Percentiles rank a stretch among this genome's conserved stretches.
Evolutionary conservation across 345 rosid species (phyloP).

Genomic region (Aquilaria malaccensis): DNA sequence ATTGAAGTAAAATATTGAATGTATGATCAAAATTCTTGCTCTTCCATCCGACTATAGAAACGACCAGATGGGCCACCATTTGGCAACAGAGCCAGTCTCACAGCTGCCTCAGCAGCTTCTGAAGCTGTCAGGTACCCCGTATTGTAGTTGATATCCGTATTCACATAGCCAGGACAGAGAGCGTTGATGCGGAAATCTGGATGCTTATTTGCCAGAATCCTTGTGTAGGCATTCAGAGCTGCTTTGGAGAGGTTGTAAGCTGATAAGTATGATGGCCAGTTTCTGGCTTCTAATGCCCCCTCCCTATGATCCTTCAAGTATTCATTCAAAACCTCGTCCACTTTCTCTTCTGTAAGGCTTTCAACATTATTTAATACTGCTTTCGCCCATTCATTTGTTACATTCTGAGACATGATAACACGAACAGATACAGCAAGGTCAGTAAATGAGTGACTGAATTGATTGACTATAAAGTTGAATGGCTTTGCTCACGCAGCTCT

Average conservation of each 20-base stretch:
- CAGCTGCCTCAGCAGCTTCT: constrained; percentile 9
- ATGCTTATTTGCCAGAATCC: constrained; percentile 16
- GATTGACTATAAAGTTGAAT: background rate
- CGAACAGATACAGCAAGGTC: background rate
- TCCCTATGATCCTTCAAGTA: constrained; percentile 22
- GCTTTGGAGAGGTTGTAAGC: constrained; percentile 26
- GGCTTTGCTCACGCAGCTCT: background rate
- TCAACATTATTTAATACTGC: constrained; percentile 16
- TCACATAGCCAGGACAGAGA: constrained; percentile 27
- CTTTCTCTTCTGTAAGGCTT: constrained; percentile 23
- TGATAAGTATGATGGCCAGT: constrained; percentile 16
- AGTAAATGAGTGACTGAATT: background rate
- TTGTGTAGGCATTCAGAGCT: constrained; percentile 24
- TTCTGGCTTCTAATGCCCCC: constrained; percentile 16
- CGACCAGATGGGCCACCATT: constrained; percentile 15
- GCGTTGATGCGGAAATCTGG: constrained; percentile 17
- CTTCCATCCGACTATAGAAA: constrained; percentile 6
- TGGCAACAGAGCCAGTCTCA: constrained; percentile 15
- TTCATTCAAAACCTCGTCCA: constrained; percentile 20
- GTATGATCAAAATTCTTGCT: background rate
- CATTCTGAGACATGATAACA: background rate
- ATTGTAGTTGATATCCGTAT: constrained; percentile 19
- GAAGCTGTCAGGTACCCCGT: background rate
- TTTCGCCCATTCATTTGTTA: constrained; percentile 23
- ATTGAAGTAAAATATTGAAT: too few species aligned